Percentiles rank a stretch among this genome's conserved stretches.
Conservation (phyloP, 805 yeast species). For the Yamadazyma olivae region DNA sequence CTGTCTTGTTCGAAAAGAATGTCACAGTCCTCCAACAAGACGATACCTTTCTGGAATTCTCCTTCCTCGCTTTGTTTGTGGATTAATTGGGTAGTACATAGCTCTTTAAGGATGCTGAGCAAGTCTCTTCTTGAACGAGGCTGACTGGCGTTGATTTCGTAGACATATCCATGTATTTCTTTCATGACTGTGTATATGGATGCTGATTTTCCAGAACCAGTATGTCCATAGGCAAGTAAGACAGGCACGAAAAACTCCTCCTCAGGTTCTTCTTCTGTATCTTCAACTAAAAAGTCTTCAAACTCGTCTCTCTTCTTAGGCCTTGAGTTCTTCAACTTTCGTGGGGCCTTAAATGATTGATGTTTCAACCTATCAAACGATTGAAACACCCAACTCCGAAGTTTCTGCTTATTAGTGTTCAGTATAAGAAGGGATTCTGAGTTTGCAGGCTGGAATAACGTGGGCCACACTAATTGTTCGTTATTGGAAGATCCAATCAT, state of each 20-base stretch:
- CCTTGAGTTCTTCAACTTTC: constrained; percentile 25
- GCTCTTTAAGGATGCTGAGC: constrained; percentile 61
- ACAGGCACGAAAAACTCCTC: constrained; percentile 53
- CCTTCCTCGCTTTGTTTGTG: constrained; percentile 30
- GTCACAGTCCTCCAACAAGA: constrained; percentile 85
- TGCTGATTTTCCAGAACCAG: constrained; percentile 78
- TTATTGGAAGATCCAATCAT: neutral
- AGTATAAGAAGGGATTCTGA: constrained; percentile 34
- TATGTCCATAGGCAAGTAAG: constrained; percentile 63
- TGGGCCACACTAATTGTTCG: constrained; percentile 34
- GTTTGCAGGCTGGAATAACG: constrained; percentile 39
- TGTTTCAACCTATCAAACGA: constrained; percentile 33
- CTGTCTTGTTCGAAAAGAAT: constrained; percentile 73
- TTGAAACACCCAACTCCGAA: constrained; percentile 39
- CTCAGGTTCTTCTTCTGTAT: constrained; percentile 1
- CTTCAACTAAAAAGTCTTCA: constrained; percentile 40
- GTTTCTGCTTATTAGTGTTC: constrained; percentile 14
- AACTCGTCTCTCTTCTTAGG: constrained; percentile 18
- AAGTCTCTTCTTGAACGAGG: constrained; percentile 72
- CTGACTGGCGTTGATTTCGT: constrained; percentile 78
- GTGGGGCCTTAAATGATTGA: constrained; percentile 30
- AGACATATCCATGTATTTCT: constrained; percentile 64
- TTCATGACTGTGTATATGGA: constrained; percentile 65
- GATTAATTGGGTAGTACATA: constrained; percentile 81
- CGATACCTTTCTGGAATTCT: constrained; percentile 56